Evolutionary conservation across 345 rosid genomes (phyloP).

Genomic region (Syzygium oleosum): DNA sequence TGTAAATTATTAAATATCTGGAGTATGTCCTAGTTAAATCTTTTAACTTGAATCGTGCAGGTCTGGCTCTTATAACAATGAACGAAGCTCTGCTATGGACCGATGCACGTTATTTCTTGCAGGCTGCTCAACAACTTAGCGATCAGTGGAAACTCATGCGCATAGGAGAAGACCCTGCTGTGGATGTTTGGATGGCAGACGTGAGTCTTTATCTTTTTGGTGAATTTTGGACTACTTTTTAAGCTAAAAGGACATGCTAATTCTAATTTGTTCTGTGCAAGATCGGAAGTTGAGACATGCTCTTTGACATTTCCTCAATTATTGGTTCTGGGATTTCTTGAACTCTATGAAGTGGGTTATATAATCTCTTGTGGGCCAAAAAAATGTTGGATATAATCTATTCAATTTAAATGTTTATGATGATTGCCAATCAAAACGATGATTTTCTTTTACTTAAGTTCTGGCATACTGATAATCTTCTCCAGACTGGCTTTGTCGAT

Average conservation of each 20-base stretch:
- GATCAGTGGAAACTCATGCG: slow-evolving; percentile 90
- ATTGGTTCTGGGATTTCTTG: background rate
- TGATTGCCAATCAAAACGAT: background rate
- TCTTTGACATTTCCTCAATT: background rate
- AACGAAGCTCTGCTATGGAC: slow-evolving; percentile 85
- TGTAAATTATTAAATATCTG: background rate
- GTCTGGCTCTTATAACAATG: slow-evolving; percentile 73
- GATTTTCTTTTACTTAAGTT: background rate
- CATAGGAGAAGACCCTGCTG: slow-evolving; percentile 77
- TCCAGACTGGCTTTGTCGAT: background rate
- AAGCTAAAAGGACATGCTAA: background rate
- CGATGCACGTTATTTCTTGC: slow-evolving; percentile 89
- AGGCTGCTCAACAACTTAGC: slow-evolving; percentile 75
- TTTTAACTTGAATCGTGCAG: slow-evolving; percentile 24
- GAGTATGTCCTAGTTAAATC: background rate
- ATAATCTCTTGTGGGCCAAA: background rate
- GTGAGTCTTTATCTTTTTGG: slow-evolving; percentile 26
- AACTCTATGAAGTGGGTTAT: background rate
- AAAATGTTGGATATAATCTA: background rate
- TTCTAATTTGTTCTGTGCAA: background rate
- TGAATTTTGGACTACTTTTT: background rate
- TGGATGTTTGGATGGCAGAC: slow-evolving; percentile 77
- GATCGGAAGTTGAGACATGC: background rate
- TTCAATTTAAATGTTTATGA: background rate
- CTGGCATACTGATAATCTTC: background rate